These are phyloP conservation scores for Cladosporium sp. DNA, from an alignment of 2,329 filamentous ascomycete species.

Conservation along the genomic window DNA sequence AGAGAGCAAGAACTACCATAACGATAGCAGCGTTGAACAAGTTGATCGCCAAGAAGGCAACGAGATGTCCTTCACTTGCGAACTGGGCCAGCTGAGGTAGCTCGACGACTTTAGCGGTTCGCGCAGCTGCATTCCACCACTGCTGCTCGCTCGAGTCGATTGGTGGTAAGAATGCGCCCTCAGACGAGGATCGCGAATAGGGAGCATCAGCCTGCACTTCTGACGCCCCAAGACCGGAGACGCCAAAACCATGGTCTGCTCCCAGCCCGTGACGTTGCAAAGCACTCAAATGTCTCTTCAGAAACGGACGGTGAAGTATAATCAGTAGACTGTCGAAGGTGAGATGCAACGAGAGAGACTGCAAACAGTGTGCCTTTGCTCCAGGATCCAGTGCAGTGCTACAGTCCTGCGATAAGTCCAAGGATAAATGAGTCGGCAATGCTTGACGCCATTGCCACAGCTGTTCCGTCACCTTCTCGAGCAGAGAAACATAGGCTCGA, in stretches of 20 bases:
- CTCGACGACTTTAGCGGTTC: slow-evolving; percentile 37
- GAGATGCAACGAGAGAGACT: slow-evolving; percentile 41
- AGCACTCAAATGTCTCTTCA: slow-evolving; percentile 33
- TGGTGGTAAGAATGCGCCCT: not conserved
- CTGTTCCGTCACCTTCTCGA: slow-evolving; percentile 20
- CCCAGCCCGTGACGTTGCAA: slow-evolving; percentile 7
- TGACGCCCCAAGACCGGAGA: slow-evolving; percentile 11
- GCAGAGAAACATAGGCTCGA: slow-evolving; percentile 18
- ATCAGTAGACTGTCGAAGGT: slow-evolving; percentile 43
- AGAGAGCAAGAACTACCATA: slow-evolving; percentile 40
- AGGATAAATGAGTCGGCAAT: slow-evolving; percentile 24
- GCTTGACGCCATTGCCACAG: slow-evolving; percentile 24
- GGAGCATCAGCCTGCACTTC: not conserved
- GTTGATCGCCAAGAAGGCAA: slow-evolving; percentile 44
- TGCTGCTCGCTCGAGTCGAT: slow-evolving; percentile 23
- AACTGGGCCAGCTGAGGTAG: slow-evolving; percentile 33
- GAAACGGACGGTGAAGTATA: slow-evolving; percentile 40
- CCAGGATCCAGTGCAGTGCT: slow-evolving; percentile 13
- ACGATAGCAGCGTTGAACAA: slow-evolving; percentile 44
- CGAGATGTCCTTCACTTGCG: slow-evolving; percentile 41
- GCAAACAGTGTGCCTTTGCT: slow-evolving; percentile 27
- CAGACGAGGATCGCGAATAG: not conserved
- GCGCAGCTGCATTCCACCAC: slow-evolving; percentile 37
- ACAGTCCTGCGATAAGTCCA: slow-evolving; percentile 22
- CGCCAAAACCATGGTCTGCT: slow-evolving; percentile 3